Percentiles rank a stretch among this genome's conserved stretches.
phyloP scores from a whole-genome alignment of 495 filamentous ascomycete genomes.

The Halenospora varia region DNA sequence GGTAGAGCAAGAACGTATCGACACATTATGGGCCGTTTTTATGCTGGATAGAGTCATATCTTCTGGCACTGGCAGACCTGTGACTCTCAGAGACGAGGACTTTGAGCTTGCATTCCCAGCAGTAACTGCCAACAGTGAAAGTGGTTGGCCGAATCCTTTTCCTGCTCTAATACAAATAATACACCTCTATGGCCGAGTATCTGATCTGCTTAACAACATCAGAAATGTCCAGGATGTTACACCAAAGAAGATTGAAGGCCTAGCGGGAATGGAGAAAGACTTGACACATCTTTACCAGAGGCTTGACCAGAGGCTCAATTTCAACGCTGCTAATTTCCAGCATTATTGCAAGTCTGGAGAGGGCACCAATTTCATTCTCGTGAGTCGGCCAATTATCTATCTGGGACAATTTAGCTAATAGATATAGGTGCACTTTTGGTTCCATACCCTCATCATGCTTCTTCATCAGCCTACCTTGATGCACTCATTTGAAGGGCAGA shows the following conservation, averaged over 20 bases:
- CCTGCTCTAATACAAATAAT: slow-evolving; percentile 77
- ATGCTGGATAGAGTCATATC: slow-evolving; percentile 82
- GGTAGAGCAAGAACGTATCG: slow-evolving; percentile 67
- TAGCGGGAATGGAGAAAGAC: slow-evolving; percentile 71
- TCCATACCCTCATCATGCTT: slow-evolving; percentile 79
- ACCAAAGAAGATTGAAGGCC: slow-evolving; percentile 60
- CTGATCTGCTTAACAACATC: slow-evolving; percentile 80
- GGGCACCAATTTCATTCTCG: slow-evolving; percentile 75
- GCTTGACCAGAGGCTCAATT: slow-evolving; percentile 66
- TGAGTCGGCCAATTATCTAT: not conserved
- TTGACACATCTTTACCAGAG: slow-evolving; percentile 75
- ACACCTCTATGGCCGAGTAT: slow-evolving; percentile 76
- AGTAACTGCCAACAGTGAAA: slow-evolving; percentile 52
- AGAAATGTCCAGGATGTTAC: slow-evolving; percentile 71
- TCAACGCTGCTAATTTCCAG: slow-evolving; percentile 75
- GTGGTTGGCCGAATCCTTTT: slow-evolving; percentile 71
- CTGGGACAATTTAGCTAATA: not conserved
- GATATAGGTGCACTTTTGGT: slow-evolving; percentile 74
- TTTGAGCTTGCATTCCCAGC: slow-evolving; percentile 72
- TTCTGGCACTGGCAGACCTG: slow-evolving; percentile 74
- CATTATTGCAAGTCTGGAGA: slow-evolving; percentile 72
- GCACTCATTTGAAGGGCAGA: slow-evolving; percentile 66
- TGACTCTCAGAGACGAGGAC: slow-evolving; percentile 75
- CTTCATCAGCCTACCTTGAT: slow-evolving; percentile 78
- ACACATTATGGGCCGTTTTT: slow-evolving; percentile 85